Percentiles rank a stretch among this genome's conserved stretches.
Conservation (phyloP, 805 yeast genomes). For the Pichia exigua region DNA sequence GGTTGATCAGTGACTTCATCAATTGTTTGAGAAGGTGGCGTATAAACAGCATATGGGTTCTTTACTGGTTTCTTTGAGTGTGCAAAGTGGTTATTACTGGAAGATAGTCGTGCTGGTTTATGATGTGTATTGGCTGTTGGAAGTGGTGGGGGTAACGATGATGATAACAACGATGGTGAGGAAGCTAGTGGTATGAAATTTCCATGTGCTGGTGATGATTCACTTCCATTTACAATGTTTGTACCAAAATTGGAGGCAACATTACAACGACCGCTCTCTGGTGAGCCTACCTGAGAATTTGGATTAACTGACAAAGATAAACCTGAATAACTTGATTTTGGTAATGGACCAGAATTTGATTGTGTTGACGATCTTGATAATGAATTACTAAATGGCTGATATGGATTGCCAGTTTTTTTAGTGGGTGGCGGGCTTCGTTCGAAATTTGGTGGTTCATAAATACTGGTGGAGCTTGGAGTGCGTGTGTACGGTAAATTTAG, state of each 20-base stretch:
- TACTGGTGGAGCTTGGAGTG: not conserved
- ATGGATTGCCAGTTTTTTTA: not conserved
- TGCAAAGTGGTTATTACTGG: not conserved
- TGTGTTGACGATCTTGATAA: not conserved
- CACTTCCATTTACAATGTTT: not conserved
- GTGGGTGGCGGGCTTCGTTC: not conserved
- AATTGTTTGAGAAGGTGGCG: not conserved
- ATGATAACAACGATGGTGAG: not conserved
- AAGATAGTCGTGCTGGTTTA: not conserved
- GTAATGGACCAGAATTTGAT: not conserved
- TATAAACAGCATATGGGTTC: conserved; percentile 1
- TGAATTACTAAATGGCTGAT: not conserved
- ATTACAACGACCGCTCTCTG: not conserved
- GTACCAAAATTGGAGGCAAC: not conserved
- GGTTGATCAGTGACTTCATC: not conserved
- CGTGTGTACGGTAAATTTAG: not conserved
- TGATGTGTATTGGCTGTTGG: not conserved
- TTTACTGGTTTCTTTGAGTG: not conserved
- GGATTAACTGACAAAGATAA: not conserved
- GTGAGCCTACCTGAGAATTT: not conserved
- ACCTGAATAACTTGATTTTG: not conserved
- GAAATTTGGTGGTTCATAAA: not conserved
- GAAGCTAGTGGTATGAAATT: not conserved
- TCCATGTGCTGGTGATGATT: not conserved
- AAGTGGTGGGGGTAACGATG: not conserved